Evolutionary conservation across 1,284 basidiomycete species (phyloP).

Genomic region (Tilletia horrida): DNA sequence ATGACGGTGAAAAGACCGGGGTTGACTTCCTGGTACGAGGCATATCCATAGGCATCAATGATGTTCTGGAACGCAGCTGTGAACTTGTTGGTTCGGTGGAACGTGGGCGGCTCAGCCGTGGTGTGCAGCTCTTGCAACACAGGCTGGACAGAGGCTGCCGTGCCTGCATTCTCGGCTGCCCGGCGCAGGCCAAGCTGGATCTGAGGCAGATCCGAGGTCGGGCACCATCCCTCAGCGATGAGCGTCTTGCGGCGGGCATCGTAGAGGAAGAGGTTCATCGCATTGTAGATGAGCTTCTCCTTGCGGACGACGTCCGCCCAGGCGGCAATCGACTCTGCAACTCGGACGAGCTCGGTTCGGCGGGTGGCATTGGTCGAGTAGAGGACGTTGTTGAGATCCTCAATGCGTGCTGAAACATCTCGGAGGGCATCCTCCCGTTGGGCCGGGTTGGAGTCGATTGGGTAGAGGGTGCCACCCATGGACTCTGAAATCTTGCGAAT

Average conservation of each 20-base stretch:
- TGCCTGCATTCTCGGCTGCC: conserved; percentile 93
- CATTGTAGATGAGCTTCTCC: conserved; percentile 80
- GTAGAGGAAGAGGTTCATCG: conserved; percentile 69
- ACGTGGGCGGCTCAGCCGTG: conserved; percentile 89
- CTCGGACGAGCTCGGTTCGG: conserved; percentile 75
- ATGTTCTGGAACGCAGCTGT: conserved; percentile 96
- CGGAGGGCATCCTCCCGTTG: conserved; percentile 84
- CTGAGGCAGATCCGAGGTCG: conserved; percentile 77
- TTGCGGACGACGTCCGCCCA: conserved; percentile 94
- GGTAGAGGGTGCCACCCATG: conserved; percentile 94
- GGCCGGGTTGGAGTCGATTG: conserved; percentile 89
- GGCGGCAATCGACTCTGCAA: conserved; percentile 79
- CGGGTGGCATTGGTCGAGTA: conserved; percentile 65
- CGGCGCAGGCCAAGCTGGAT: conserved; percentile 86
- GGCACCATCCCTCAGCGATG: conserved; percentile 96
- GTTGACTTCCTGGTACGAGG: conserved; percentile 94
- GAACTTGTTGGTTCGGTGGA: conserved; percentile 91
- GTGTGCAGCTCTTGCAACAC: conserved; percentile 88
- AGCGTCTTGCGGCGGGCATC: conserved; percentile 90
- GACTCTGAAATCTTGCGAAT: conserved; percentile 98
- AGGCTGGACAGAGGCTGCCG: conserved; percentile 70
- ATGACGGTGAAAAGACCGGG: conserved; percentile 90
- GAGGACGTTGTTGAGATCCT: conserved; percentile 85
- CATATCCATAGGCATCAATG: conserved; percentile 95
- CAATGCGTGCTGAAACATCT: conserved; percentile 82